These are phyloP conservation scores for Trichoderma brevicompactum DNA, from an alignment of 2,329 filamentous ascomycete species.

Conservation along the genomic window DNA sequence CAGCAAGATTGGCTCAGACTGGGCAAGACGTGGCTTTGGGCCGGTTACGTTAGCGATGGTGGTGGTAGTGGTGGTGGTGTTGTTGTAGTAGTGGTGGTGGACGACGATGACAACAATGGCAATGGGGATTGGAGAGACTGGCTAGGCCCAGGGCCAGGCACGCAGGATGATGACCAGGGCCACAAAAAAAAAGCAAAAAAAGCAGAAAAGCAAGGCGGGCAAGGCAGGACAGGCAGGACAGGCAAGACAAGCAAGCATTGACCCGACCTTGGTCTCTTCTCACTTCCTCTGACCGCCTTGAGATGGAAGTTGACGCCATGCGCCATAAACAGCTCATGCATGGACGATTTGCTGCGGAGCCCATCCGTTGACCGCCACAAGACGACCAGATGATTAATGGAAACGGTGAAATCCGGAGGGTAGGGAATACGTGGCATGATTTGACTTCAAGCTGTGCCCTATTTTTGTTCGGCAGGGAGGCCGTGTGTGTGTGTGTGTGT, in stretches of 20 bases:
- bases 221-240: not conserved
- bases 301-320: conserved; percentile 23
- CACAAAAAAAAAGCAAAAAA: not conserved
- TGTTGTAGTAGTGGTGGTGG: conserved; percentile 9
- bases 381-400: conserved; percentile 21
- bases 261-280: conserved; percentile 3
- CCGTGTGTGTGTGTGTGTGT: not conserved
- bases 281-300: conserved; percentile 25
- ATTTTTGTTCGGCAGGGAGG: conserved; percentile 12
- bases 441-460: conserved; percentile 16
- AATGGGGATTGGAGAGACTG: conserved; percentile 2
- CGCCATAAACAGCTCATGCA: conserved; percentile 29
- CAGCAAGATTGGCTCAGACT: conserved; percentile 4
- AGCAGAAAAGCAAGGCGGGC: conserved; percentile 1
- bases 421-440: conserved; percentile 26
- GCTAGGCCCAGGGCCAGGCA: conserved; percentile 5
- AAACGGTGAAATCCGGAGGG: conserved; percentile 21
- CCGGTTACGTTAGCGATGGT: not conserved
- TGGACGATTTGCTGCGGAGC: conserved; percentile 26
- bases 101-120: conserved; percentile 9
- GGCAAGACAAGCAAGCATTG: conserved; percentile 14
- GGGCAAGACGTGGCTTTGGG: conserved; percentile 1
- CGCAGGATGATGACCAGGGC: conserved; percentile 7
- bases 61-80: conserved; percentile 21
- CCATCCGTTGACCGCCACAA: conserved; percentile 26